Conservation (phyloP, 176 grass and related monocot species). For the Hsuehochloa calcarea region DNA sequence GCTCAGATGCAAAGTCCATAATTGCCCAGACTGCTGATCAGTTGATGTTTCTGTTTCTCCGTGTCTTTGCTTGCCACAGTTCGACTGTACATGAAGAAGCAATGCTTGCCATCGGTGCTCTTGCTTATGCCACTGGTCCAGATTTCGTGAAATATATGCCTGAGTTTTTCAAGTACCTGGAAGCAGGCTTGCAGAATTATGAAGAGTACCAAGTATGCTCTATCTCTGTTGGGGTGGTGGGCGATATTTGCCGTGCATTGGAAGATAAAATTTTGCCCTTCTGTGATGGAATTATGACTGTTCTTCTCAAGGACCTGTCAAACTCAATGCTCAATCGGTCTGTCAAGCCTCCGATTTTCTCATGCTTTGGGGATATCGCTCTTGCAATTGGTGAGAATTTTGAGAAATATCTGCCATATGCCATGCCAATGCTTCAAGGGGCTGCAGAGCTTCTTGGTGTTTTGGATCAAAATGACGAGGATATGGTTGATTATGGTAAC, state of each 20-base stretch:
- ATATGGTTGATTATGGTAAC: conserved; percentile 82
- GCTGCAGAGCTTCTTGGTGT: conserved; percentile 63
- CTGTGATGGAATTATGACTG: conserved; percentile 85
- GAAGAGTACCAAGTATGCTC: conserved; percentile 93
- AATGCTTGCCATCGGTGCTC: conserved; percentile 88
- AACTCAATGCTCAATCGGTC: conserved; percentile 77
- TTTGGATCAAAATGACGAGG: conserved; percentile 72
- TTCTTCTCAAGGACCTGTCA: conserved; percentile 84
- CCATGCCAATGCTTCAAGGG: conserved; percentile 79
- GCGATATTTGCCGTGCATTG: conserved; percentile 76
- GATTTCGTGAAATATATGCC: conserved; percentile 87
- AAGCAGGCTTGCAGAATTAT: conserved; percentile 80
- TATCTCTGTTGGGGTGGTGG: conserved; percentile 85
- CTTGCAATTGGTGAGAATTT: conserved; percentile 91
- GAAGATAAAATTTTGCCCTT: conserved; percentile 84
- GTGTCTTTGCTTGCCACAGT: conserved; percentile 72
- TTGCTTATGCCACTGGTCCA: conserved; percentile 83
- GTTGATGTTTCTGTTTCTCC: conserved; percentile 81
- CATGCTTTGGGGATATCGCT: conserved; percentile 84
- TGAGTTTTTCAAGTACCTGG: conserved; percentile 76
- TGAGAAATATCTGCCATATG: conserved; percentile 86
- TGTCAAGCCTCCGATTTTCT: conserved; percentile 81
- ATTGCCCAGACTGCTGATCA: conserved; percentile 71
- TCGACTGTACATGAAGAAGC: conserved; percentile 92
- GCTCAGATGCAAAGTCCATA: conserved; percentile 61